These are phyloP conservation scores for Xylaria castorea DNA, from an alignment of 495 filamentous ascomycete species.

Conservation along the genomic window DNA sequence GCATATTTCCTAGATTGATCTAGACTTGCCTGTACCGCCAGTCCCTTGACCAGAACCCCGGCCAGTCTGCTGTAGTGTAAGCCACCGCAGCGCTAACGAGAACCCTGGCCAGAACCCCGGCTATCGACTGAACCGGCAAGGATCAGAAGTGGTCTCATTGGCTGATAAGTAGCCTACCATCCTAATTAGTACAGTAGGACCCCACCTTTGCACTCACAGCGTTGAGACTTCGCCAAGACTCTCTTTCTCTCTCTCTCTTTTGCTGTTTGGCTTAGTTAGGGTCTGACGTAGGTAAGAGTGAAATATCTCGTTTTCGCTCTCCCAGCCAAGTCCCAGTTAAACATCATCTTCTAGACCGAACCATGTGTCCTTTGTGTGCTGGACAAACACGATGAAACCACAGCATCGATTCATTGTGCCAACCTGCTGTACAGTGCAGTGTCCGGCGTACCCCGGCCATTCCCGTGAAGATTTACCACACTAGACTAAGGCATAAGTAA, in stretches of 20 bases:
- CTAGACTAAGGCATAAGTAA: neutral
- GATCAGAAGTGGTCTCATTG: neutral
- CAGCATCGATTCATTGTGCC: neutral
- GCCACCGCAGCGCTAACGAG: neutral
- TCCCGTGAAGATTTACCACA: neutral
- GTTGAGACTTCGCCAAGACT: neutral
- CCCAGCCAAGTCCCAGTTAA: neutral
- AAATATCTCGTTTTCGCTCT: neutral
- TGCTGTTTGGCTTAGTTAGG: neutral
- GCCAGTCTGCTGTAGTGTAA: neutral
- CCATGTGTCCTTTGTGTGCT: neutral
- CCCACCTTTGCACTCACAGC: neutral
- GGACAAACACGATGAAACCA: neutral
- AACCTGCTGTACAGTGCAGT: neutral
- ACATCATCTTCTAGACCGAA: neutral
- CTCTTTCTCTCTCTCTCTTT: neutral
- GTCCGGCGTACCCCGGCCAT: neutral
- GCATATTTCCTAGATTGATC: constrained; percentile 18
- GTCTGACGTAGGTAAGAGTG: neutral
- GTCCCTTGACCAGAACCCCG: neutral
- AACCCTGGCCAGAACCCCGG: neutral
- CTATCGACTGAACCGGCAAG: neutral
- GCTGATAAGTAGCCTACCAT: neutral
- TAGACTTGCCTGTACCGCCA: constrained; percentile 11
- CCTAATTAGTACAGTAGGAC: too few relatives aligned